Base-by-base conservation (phyloP, 2,329 filamentous ascomycete species). In the Macrophomina pseudophaseolina region DNA sequence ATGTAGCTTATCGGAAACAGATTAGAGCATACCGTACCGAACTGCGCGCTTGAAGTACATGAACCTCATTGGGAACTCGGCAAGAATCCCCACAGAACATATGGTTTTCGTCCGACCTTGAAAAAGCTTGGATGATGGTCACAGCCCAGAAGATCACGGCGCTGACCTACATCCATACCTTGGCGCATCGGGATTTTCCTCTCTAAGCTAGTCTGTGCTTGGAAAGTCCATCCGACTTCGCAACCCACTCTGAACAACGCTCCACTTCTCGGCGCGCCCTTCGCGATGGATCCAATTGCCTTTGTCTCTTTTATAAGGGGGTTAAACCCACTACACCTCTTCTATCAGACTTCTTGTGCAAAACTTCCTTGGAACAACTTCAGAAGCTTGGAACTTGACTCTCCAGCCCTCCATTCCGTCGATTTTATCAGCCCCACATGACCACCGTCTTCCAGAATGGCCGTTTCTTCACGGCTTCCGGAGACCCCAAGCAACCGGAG, bases 391-490 rank as follows among this genome's bases (percentile, higher is more conserved):
- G 12, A 11, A 16, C 23, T 23, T 23, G 23, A 23, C 23, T 51
- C 1, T 12, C 28, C n/a, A 32, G 8, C 28, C 54, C 40, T 18
- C 33, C 35, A 58, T 42, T 8, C 40, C 53, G 28, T 42, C 33
- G 12, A 11, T 14, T 16, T 4, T 4, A 46, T 18, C 35, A 30
- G 38, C 40, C 54, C 54, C 38, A 14, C 54, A 60, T 60, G 56
- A 64, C 44, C 1, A 51, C 67, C 4, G 60, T 78, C 38, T 75
- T 79, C 64, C 72, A 69, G 23, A 78, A 79, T 66, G 78, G 74
- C 16, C 75, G 74, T 23, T 70, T 80, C 54, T 78, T 64, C 60
- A 52, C 60, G 33, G 60, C 60, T 2, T 30, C 35, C 3, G 60
- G 49, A 2, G 48, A 73, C 67, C 44, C 64, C 64, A 12, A 40